Evolutionary conservation across 1,284 basidiomycete species (phyloP).

Genomic region (Thecaphora thlaspeos): DNA sequence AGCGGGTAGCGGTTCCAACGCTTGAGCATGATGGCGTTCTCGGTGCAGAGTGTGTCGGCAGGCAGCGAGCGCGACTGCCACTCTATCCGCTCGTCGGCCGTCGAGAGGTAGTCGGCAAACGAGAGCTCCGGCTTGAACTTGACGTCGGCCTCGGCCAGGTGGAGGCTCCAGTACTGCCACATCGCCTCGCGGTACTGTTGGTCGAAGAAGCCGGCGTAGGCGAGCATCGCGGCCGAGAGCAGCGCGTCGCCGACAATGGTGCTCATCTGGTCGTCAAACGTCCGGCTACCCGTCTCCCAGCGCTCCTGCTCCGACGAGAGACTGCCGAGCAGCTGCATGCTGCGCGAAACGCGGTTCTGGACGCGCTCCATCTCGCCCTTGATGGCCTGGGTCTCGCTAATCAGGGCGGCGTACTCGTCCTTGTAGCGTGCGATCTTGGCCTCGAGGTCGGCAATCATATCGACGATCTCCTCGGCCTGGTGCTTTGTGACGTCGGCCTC

Average conservation of each 20-base stretch:
- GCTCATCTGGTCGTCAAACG: conserved; percentile 97
- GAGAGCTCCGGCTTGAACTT: conserved; percentile 90
- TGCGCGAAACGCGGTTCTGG: conserved; percentile 92
- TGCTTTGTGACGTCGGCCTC: conserved; percentile 91
- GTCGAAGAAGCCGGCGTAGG: conserved; percentile 98
- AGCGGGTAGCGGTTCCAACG: conserved; percentile 97
- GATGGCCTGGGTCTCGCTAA: conserved; percentile 96
- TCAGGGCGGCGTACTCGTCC: conserved; percentile 93
- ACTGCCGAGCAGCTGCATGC: conserved; percentile 90
- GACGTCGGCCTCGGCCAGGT: conserved; percentile 84
- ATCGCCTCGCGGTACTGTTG: conserved; percentile 95
- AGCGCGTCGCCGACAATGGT: conserved; percentile 97
- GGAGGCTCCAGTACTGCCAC: conserved; percentile 92
- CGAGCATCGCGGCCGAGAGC: conserved; percentile 92
- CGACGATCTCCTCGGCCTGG: conserved; percentile 82
- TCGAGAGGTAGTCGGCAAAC: conserved; percentile 92
- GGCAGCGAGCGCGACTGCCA: conserved; percentile 96
- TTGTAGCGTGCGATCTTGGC: conserved; percentile 91
- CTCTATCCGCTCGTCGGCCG: conserved; percentile 89
- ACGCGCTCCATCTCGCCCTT: conserved; percentile 98
- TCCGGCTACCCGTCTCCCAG: conserved; percentile 92
- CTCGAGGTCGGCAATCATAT: conserved; percentile 90
- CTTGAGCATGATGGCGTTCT: conserved; percentile 96
- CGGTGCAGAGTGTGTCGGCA: conserved; percentile 89
- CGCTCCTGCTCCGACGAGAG: conserved; percentile 90